Percentiles rank a stretch among this genome's conserved stretches.
Evolutionary conservation across 495 filamentous ascomycete species (phyloP).

Genomic region (Penicillium bovifimosum): DNA sequence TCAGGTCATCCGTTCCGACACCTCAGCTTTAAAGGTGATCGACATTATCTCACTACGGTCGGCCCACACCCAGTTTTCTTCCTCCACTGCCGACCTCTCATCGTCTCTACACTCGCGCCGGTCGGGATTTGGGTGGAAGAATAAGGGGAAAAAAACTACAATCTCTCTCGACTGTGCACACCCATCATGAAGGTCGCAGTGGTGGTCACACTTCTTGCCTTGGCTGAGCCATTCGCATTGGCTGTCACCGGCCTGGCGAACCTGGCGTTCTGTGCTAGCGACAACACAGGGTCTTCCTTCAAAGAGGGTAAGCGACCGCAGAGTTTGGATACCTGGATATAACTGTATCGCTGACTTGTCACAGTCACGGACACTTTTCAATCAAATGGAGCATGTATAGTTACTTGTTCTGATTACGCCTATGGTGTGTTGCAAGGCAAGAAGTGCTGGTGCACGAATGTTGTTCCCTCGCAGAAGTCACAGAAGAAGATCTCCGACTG

Average conservation of each 20-base stretch:
- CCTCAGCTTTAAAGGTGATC: constrained; percentile 11
- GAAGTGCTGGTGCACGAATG: constrained; percentile 73
- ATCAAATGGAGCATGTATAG: constrained; percentile 58
- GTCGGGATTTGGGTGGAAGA: background rate
- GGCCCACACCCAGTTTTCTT: constrained; percentile 11
- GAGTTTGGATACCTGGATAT: background rate
- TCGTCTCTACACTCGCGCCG: background rate
- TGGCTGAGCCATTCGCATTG: constrained; percentile 15
- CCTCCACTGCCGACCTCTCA: background rate
- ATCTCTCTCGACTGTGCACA: background rate
- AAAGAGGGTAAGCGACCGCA: constrained; percentile 23
- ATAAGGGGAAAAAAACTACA: background rate
- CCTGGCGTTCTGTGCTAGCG: constrained; percentile 39
- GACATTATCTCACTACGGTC: constrained; percentile 14
- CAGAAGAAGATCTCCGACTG: constrained; percentile 42
- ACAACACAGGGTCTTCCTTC: constrained; percentile 42
- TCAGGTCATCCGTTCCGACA: background rate
- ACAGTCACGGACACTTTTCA: constrained; percentile 54
- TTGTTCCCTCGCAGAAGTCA: constrained; percentile 48
- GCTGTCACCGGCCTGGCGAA: constrained; percentile 19
- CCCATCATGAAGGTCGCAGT: constrained; percentile 17
- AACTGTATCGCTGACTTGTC: constrained; percentile 11
- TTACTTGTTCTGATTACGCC: constrained; percentile 55
- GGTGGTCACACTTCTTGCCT: constrained; percentile 8
- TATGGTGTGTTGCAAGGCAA: constrained; percentile 61